Evolutionary conservation across 2,329 filamentous ascomycete species (phyloP).

Genomic region (Aspergillus viridinutans): DNA sequence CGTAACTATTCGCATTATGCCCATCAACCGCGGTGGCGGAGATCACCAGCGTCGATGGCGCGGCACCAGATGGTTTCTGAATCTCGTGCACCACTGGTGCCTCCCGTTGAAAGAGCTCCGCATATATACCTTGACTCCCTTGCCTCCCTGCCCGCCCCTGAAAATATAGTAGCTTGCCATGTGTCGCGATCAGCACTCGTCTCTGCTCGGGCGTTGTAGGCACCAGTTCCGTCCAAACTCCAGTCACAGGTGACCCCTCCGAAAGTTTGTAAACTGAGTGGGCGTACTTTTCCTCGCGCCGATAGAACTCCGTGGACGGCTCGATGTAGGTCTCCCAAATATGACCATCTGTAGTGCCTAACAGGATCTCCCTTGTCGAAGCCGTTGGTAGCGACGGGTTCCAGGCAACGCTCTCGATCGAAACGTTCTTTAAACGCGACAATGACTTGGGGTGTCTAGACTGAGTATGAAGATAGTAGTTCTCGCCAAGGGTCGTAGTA

Average conservation of each 20-base stretch:
- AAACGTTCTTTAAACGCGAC: slow-evolving; percentile 75
- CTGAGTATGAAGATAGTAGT: slow-evolving; percentile 96
- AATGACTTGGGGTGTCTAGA: slow-evolving; percentile 81
- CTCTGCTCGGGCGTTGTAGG: slow-evolving; percentile 65
- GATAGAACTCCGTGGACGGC: slow-evolving; percentile 89
- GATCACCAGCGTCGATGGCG: slow-evolving; percentile 65
- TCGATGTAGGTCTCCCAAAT: slow-evolving; percentile 96
- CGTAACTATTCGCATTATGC: slow-evolving; percentile 49
- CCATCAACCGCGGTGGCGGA: slow-evolving; percentile 68
- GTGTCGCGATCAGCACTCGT: slow-evolving; percentile 75
- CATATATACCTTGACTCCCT: slow-evolving; percentile 78
- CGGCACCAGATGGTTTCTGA: slow-evolving; percentile 54
- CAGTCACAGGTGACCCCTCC: slow-evolving; percentile 72
- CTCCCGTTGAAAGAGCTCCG: slow-evolving; percentile 82
- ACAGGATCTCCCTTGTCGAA: slow-evolving; percentile 87
- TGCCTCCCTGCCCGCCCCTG: slow-evolving; percentile 70
- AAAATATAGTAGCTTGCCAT: slow-evolving; percentile 73
- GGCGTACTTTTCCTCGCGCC: slow-evolving; percentile 88
- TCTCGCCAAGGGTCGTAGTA: slow-evolving; percentile 86
- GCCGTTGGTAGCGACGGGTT: slow-evolving; percentile 89
- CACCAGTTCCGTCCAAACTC: slow-evolving; percentile 76
- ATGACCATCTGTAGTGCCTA: slow-evolving; percentile 89
- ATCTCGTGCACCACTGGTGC: slow-evolving; percentile 73
- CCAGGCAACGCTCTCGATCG: slow-evolving; percentile 89
- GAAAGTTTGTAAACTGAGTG: slow-evolving; percentile 77